Evolutionary conservation across 768 basidiomycete genomes (phyloP), one percentile per base, ranked within the genome.

Genomic region (Dioszegia crocea): DNA sequence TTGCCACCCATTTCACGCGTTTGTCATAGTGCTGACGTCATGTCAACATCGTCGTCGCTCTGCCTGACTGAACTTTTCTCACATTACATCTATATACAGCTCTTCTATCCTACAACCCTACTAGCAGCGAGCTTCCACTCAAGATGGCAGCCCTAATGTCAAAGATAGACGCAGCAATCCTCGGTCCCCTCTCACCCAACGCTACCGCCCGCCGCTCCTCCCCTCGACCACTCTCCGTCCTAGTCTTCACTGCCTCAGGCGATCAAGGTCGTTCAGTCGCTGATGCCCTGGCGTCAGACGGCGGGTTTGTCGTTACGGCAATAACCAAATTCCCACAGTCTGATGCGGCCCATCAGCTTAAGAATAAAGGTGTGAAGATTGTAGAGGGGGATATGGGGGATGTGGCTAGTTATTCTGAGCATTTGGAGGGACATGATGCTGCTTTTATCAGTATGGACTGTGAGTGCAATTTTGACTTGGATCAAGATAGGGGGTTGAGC

Each of bases 391-490:
- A 62, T 39, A 38, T 66, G 43, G 44, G 24, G 16, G 58, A 58
- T 45, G 29, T 30, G 27, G 40, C 21, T 36, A 52, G 43, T 44
- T 65, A 65, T 49, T 23, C 26, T 45, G 51, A 11, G 10, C 39
- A 56, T 46, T 41, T 65, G 14, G 30, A 61, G 43, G 64, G 60
- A 4, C 54, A 43, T 41, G 40, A 56, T 17, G 64, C 60, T n/a
- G 64, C 64, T 14, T 65, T 59, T 47, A 41, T 65, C 1, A 59
- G 54, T 39, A 51, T 57, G 33, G 64, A 65, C 47, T 65, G 64
- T 65, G 41, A 61, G 63, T 60, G 8, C n/a, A 5, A 21, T 26
- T 26, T 26, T 47, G 11, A 4, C 38, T 48, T 21, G 9, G 45
- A 26, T 46, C 4, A 8, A 24, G 45, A 23, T 9, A 38, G 36